These are phyloP conservation scores for Neonectria punicea DNA, from an alignment of 2,329 filamentous ascomycete species.

Conservation along the genomic window DNA sequence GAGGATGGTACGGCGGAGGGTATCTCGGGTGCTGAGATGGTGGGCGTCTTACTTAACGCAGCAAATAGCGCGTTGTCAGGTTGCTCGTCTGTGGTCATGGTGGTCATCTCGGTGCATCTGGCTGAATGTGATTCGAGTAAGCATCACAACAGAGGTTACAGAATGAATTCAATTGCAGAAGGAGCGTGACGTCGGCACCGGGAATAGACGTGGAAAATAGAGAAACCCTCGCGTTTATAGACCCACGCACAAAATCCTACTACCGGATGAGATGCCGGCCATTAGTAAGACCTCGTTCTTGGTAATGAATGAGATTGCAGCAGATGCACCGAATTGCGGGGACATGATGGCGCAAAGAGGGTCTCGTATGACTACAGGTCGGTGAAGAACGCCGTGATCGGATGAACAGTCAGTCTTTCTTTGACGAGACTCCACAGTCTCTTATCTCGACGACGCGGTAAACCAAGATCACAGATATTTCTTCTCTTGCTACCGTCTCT, in stretches of 20 bases:
- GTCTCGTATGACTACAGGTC: background rate
- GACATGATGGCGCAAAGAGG: background rate
- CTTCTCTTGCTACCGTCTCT: no score
- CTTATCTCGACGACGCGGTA: background rate
- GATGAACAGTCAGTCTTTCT: background rate
- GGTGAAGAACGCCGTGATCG: background rate
- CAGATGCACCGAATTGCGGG: background rate
- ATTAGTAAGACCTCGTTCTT: background rate
- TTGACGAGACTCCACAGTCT: background rate
- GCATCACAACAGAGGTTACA: no score
- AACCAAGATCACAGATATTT: background rate
- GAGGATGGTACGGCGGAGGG: background rate
- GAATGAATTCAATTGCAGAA: background rate
- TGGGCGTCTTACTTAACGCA: background rate
- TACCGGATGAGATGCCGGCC: background rate
- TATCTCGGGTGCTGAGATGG: background rate
- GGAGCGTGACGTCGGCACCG: no score
- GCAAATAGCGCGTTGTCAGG: background rate
- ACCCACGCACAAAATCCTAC: background rate
- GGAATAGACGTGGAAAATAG: no score
- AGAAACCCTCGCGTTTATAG: background rate
- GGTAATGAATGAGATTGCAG: background rate
- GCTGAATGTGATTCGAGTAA: no score
- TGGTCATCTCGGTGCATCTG: background rate
- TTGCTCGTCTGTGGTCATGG: background rate